Evolutionary conservation across 2,329 filamentous ascomycete genomes (phyloP), one percentile per base, ranked within the genome.

Genomic region (Alternaria postmessia): DNA sequence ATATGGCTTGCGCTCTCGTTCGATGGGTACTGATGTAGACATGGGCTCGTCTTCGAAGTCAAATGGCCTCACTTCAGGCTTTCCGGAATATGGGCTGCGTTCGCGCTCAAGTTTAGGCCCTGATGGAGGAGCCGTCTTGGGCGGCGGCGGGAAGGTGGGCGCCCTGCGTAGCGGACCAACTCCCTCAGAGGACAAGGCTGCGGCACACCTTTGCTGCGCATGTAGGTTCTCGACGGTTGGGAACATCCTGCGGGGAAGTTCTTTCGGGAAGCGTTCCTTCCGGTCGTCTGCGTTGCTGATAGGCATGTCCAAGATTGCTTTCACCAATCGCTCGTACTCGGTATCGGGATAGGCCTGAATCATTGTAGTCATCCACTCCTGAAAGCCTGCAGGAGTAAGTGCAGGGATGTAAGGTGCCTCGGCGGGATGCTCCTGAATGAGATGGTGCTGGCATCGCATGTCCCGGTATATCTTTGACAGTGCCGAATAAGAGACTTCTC

Each of bases 291-390:
- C 83, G 55, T 89, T 87, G 69, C 76, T 88, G 68, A 96, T 90
- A 0, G 92, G 90, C 77, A 94, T 87, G 44, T 89, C 85, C 4
- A 87, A 77, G 4, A 94, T 86, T 22, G 92, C 87, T 58, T 86
- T 88, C 43, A 87, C 83, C 5, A 97, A 81, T 9, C 93, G 87
- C 42, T 86, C 84, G 59, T 88, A 89, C 76, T 96, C 93, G 47
- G 87, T 84, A 41, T 93, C 88, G 0, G 93, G 93, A 65, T 93
- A 88, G 1, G 92, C 91, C 64, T 88, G 86, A 38, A 94, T 89
- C 75, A 92, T 86, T 39, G 87, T 82, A 1, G 87, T 89, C 81
- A 91, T 88, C 89, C 92, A 96, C 18, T 73, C 69, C 42, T 82
- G 73, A 57, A 84, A 84, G 7, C 82, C 82, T 20, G 73, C 58